Conservation (phyloP, 139 green algal species). For the Volvox africanus region DNA sequence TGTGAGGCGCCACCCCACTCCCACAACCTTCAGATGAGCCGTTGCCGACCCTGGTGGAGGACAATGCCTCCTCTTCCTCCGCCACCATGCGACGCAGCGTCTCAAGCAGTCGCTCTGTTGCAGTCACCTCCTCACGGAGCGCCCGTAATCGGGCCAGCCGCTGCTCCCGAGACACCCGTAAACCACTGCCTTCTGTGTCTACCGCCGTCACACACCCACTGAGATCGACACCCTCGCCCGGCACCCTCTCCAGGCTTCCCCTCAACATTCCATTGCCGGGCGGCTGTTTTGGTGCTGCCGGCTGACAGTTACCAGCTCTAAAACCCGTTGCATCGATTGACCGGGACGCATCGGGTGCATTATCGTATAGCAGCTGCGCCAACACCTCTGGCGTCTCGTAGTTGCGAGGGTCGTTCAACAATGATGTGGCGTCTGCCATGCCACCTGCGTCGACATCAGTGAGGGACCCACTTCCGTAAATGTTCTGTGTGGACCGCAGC, state of each 20-base stretch:
- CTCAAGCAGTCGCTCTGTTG: slow-evolving; percentile 20
- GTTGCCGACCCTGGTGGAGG: background rate
- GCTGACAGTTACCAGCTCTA: background rate
- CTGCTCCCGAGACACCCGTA: slow-evolving; percentile 15
- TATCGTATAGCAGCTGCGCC: slow-evolving; percentile 20
- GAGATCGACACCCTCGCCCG: too few relatives aligned
- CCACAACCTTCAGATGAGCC: background rate
- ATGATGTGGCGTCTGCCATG: background rate
- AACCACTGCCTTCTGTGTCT: background rate
- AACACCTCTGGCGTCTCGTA: slow-evolving; percentile 33
- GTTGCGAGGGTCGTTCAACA: slow-evolving; percentile 30
- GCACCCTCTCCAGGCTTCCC: too few relatives aligned
- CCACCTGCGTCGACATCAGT: background rate
- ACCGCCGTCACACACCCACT: too few relatives aligned
- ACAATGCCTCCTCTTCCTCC: slow-evolving; percentile 16
- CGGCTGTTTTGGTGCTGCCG: too few relatives aligned
- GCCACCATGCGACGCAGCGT: slow-evolving; percentile 30
- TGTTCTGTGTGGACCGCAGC: too few relatives aligned
- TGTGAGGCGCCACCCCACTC: background rate
- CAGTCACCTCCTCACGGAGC: slow-evolving; percentile 42
- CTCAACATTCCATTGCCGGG: too few relatives aligned
- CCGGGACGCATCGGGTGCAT: background rate
- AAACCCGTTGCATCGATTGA: background rate
- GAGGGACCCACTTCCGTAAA: too few relatives aligned
- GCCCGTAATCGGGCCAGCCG: slow-evolving; percentile 17